Base-by-base conservation (phyloP, 1,139 yeast genomes). In the Wickerhamomyces sp. region DNA sequence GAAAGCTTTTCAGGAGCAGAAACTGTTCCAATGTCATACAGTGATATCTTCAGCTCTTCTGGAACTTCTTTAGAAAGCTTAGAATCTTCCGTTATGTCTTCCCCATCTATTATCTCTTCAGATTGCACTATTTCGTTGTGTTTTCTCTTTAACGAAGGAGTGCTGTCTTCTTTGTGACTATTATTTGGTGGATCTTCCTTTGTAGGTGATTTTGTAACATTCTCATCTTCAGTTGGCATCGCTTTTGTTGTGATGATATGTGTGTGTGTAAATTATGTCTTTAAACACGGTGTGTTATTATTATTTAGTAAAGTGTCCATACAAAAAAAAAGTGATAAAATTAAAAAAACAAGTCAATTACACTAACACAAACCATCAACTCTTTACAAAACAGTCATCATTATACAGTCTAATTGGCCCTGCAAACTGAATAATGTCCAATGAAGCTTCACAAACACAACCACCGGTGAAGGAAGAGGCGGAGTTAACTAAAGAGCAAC, bases 1-100 rank as follows among this genome's bases (percentile, higher is more conserved):
- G 63, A 54, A 4, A 76, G 37, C 4, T 14, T 29, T 13, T 28
- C 26, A 2, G 36, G 28, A n/a, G 40, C 43, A 14, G 47, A 47
- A 1, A 43, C 42, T 2, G 36, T 24, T 2, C 35, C 35, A 21
- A 48, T 44, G 25, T 46, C 52, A 19, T 47, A 43, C 7, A 50
- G 31, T 5, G 44, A 19, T 21, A 43, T 41, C 13, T 31, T 41
- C 38, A 35, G 55, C 32, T 51, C 64, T 59, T 36, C 46, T 36
- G 39, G 59, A 49, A 32, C 30, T 14, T 47, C 44, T 37, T 41
- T 45, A 49, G 54, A 34, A 39, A 45, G 28, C 10, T 32, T 15
- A 4, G 33, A 26, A 8, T 34, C 41, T 15, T 28, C 38, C 14
- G 28, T 39, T 21, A 27, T 35, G 13, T 32, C 39, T 22, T 42